Base-by-base conservation (phyloP, 2,329 filamentous ascomycete species). In the Colletotrichum australisinense region DNA sequence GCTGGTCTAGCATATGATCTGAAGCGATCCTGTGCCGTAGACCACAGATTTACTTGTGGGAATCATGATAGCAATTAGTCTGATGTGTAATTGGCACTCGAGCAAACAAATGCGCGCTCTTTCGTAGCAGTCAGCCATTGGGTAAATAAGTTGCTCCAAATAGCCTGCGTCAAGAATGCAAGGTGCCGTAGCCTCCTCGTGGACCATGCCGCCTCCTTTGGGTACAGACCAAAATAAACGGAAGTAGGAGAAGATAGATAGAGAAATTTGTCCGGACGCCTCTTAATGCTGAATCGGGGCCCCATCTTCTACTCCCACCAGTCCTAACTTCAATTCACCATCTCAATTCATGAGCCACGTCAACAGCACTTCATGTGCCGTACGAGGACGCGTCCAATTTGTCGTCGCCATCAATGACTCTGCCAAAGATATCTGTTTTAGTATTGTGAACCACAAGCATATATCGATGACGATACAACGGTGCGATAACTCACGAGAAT, bases 401-500 rank as follows among this genome's bases (percentile, higher is more conserved):
- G 74, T 90, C 88, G 62, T 90, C 87, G 14, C 86, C 84, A 74
- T 90, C 88, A 12, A 90, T 83, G 16, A 90, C 85, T 3, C 88
- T 90, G 65, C 16, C 30, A 64, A 8, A 35, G 57, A 9, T 46
- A n/a, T 63, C 30, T 16, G 63, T 70, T 57, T 57, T 22, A 42
- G 2, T 46, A 11, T 11, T 56, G 14, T 24, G 30, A 22, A 16
- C 8, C 53, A 38, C 24, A n/a, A 22, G 28, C 19, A 8, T 22
- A 11, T 5, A 49, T 4, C 12, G 60, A 38, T 30, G 7, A 35
- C 14, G 24, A 49, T 0, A 19, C 28, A 53, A 32, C 46, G 28
- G 7, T 49, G 26, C 12, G 60, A 70, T 46, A 24, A 87, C 95
- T 88, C 86, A 98, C 95, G 95, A 97, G 81, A 95, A 98, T 80